Base-by-base conservation (phyloP, 176 grass and related monocot species). In the Eleusine indica region DNA sequence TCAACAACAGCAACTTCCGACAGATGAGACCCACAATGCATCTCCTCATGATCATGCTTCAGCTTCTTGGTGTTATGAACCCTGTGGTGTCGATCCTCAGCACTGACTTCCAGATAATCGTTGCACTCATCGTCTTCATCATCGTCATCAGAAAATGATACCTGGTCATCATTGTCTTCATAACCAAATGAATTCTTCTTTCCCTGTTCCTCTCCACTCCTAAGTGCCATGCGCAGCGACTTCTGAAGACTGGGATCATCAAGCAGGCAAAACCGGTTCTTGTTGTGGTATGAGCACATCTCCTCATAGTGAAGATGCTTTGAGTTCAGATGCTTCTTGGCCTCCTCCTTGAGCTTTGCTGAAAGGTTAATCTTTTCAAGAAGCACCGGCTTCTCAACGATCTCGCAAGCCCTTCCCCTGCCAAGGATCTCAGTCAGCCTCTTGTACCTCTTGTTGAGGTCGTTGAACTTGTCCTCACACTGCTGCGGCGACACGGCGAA, bases 391-490 rank as follows among this genome's bases (percentile, higher is more conserved):
- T 90, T 86, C 88, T 94, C 92, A 3, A 94, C 92, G 5, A 94
- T 82, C 77, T 87, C 69, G 25, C 92, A 94, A 12, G 87, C 82
- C 13, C 81, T 88, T 16, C 92, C 92, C 48, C 84, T 84, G 80
- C 92, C 92, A 32, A 94, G 88, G 70, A 94, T 92, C 16, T 94
- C 92, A 11, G 84, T 92, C 21, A 94, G 68, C 83, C 87, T 94
- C 82, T 92, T 94, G 71, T 94, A 94, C 84, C 89, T 89, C 74
- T 94, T 94, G 84, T 94, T 94, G n/a, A 94, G 86, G 66, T 94
- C 92, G 43, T 94, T 94, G 43, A 94, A 94, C 88, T 94, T 94
- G 37, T 94, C 89, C 87, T 94, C 92, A n/a, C 92, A 94, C 73
- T 92, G 92, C 56, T 94, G 92, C 0, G 89, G 92, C 7, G 92